Percentiles rank a stretch among this genome's conserved stretches.
These are phyloP conservation scores for Podospora fimiseda DNA, from an alignment of 495 filamentous ascomycete species.

Conservation along the genomic window DNA sequence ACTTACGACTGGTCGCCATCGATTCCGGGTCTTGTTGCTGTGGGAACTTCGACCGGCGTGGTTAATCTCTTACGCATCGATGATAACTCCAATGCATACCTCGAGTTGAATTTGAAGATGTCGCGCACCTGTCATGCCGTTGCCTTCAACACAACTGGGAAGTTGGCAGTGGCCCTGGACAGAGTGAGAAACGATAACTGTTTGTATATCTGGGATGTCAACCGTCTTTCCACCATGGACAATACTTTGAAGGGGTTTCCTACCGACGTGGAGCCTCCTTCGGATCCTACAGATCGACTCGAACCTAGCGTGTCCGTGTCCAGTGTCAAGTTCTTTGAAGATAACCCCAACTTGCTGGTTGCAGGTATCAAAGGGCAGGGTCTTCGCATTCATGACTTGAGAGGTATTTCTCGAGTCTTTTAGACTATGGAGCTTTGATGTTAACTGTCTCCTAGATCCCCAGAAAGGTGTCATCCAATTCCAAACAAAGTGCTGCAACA, in stretches of 20 bases:
- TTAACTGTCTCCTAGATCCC: constrained; percentile 13
- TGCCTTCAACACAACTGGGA: constrained; percentile 71
- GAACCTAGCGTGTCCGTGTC: constrained; percentile 82
- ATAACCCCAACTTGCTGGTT: constrained; percentile 75
- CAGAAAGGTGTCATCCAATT: constrained; percentile 48
- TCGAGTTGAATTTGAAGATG: constrained; percentile 74
- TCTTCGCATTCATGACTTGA: constrained; percentile 81
- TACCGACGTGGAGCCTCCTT: constrained; percentile 28
- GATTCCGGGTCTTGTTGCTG: constrained; percentile 61
- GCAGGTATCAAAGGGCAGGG: constrained; percentile 80
- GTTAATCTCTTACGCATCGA: constrained; percentile 75
- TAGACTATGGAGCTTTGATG: neutral
- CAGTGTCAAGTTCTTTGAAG: constrained; percentile 84
- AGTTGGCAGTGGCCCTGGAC: constrained; percentile 83
- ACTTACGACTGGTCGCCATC: constrained; percentile 94
- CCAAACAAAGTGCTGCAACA: constrained; percentile 79
- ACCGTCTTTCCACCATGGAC: constrained; percentile 50
- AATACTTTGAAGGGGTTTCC: constrained; percentile 30
- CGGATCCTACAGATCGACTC: constrained; percentile 63
- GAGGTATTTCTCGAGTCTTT: constrained; percentile 55
- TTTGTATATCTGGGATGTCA: constrained; percentile 90
- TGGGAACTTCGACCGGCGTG: constrained; percentile 79
- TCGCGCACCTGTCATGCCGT: constrained; percentile 87
- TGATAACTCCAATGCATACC: constrained; percentile 53
- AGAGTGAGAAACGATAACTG: constrained; percentile 88